Percentiles rank a stretch among this genome's conserved stretches.
phyloP scores from a whole-genome alignment of 2,329 filamentous ascomycete species.

The Kalaharituber pfeilii region DNA sequence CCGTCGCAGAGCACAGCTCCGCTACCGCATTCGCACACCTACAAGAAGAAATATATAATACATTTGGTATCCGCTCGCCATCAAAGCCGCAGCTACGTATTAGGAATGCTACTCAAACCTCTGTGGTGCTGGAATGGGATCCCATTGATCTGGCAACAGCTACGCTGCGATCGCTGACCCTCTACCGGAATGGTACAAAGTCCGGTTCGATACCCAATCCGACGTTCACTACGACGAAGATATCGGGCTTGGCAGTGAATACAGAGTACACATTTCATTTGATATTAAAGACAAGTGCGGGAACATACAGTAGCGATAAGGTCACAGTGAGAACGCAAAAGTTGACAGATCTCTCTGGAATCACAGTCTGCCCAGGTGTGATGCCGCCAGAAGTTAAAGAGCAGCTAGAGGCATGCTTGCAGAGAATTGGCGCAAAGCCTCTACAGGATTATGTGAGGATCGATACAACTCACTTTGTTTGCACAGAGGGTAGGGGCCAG shows the following conservation, averaged over 20 bases:
- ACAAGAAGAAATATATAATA: slow-evolving; percentile 73
- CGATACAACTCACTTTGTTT: slow-evolving; percentile 97
- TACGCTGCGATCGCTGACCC: slow-evolving; percentile 68
- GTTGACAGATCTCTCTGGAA: slow-evolving; percentile 92
- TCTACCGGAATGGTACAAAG: slow-evolving; percentile 94
- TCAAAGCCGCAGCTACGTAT: slow-evolving; percentile 64
- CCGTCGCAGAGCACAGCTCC: slow-evolving; percentile 55
- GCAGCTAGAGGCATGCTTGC: slow-evolving; percentile 54
- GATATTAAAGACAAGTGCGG: slow-evolving; percentile 75
- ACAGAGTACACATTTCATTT: slow-evolving; percentile 92
- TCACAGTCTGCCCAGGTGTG: slow-evolving; percentile 83
- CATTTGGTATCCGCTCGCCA: slow-evolving; percentile 69
- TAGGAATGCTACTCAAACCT: slow-evolving; percentile 96
- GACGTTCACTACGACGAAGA: slow-evolving; percentile 84
- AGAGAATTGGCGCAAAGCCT: slow-evolving; percentile 71
- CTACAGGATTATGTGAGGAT: slow-evolving; percentile 79
- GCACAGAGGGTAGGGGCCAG: slow-evolving; percentile 74
- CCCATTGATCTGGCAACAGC: slow-evolving; percentile 84
- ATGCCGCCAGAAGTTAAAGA: slow-evolving; percentile 58
- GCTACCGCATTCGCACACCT: slow-evolving; percentile 62
- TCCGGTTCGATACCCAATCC: slow-evolving; percentile 85
- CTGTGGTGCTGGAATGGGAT: slow-evolving; percentile 94
- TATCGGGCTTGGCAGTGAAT: slow-evolving; percentile 87
- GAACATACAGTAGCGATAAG: slow-evolving; percentile 68
- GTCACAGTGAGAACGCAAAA: slow-evolving; percentile 83